These are phyloP conservation scores for Alternaria triticina DNA, from an alignment of 2,329 filamentous ascomycete genomes.

Conservation along the genomic window DNA sequence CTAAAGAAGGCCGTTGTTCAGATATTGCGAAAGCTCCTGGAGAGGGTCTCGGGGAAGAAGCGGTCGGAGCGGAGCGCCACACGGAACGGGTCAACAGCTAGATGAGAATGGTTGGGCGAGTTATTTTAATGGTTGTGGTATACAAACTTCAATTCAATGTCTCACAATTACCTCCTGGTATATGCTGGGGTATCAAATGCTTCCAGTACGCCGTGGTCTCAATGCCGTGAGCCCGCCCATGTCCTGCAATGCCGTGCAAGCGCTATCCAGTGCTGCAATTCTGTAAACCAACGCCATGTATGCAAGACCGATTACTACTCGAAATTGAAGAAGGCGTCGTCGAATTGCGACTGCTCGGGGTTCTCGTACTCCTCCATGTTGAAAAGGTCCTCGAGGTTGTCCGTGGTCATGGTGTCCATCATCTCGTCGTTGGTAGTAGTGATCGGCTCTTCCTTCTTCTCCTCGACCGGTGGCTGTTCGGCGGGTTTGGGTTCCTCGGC, in stretches of 20 bases:
- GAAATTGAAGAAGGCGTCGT: constrained; percentile 49
- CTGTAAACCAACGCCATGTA: background rate
- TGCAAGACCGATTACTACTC: constrained; percentile 16
- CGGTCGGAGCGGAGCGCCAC: too few species aligned
- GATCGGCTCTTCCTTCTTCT: constrained; percentile 5
- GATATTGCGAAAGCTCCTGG: too few species aligned
- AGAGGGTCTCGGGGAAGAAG: too few species aligned
- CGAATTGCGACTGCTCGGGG: constrained; percentile 44
- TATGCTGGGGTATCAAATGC: constrained; percentile 9
- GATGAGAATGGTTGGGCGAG: too few species aligned
- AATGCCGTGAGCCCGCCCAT: background rate
- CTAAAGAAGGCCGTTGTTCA: too few species aligned
- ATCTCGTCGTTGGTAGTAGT: constrained; percentile 24
- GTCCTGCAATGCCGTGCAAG: background rate
- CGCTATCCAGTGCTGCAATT: background rate
- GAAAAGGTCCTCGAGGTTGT: constrained; percentile 46
- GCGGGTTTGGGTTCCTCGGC: constrained; percentile 12
- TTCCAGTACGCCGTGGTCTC: background rate
- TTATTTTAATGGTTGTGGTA: background rate
- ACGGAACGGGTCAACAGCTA: too few species aligned
- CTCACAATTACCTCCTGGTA: background rate
- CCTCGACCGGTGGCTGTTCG: constrained; percentile 9
- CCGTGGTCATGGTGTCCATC: constrained; percentile 38
- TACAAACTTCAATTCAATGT: background rate
- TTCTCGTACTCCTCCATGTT: constrained; percentile 44